Conservation (phyloP, 148 eudicot genomes). For the Rhododendron ovatum region DNA sequence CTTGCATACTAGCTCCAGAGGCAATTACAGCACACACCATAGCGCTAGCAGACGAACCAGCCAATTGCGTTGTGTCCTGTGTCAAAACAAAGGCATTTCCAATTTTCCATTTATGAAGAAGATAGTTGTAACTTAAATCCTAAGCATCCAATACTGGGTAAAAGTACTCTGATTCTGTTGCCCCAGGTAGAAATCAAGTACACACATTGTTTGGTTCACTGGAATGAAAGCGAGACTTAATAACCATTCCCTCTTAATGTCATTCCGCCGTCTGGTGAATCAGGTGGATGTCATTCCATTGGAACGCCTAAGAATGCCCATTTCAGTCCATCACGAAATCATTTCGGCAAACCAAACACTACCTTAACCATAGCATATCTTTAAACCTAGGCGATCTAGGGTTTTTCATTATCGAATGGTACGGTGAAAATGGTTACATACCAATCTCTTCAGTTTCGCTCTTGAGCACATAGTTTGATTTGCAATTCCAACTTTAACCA, state of each 20-base stretch:
- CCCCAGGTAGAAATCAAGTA: no score
- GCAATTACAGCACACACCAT: constrained; percentile 70
- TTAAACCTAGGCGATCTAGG: no score
- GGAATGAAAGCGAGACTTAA: not conserved
- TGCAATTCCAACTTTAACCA: constrained; percentile 80
- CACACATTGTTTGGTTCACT: not conserved
- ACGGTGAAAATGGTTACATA: no score
- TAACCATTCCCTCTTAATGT: not conserved
- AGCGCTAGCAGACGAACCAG: constrained; percentile 99
- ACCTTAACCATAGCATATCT: not conserved
- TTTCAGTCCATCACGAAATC: no score
- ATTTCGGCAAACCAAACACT: not conserved
- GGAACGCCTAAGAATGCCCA: no score
- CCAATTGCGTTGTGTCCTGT: constrained; percentile 91
- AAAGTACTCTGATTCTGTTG: not conserved
- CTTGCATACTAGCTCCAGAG: constrained; percentile 31
- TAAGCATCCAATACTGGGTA: not conserved
- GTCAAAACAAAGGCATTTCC: constrained; percentile 14
- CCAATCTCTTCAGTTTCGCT: constrained; percentile 87
- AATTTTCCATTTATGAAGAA: not conserved
- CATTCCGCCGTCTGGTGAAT: not conserved
- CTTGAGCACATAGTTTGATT: constrained; percentile 98
- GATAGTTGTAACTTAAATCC: not conserved
- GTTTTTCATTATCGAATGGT: no score
- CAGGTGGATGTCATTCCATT: not conserved